Base-by-base conservation (phyloP, 306 rosid genomes). In the Styphnolobium japonicum region DNA sequence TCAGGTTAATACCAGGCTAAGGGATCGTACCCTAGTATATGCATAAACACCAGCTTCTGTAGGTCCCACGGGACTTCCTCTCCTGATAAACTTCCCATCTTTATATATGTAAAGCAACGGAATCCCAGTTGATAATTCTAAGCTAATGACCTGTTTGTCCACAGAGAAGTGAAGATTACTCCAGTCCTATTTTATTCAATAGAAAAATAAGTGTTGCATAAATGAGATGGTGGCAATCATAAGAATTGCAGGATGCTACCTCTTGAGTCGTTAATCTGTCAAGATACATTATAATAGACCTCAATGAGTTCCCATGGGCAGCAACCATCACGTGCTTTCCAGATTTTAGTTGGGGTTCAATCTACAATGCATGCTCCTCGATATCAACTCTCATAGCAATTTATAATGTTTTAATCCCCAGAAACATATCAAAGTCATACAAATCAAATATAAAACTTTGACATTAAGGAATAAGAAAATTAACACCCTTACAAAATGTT, bases 311-410 rank as follows among this genome's bases (percentile, higher is more conserved):
- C 84, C 92, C 99, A 76, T 95, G 99, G 27, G 99, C 98, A 25
- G 99, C 98, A 76, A 95, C 90, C 99, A 95, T 86, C 72, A 95
- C 97, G 49, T 93, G 90, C 83, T 89, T 91, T 80, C 99, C 99
- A 19, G 92, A 87, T 67, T 78, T 80, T 67, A 95, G 96, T 53
- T 93, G 90, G 57, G 97, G 96, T 76, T 88, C 94, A 67, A 95
- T 91, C 98, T 93, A 83, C 85, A 87, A 42, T 12, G 37, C 60
- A 78, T 49, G 74, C 29, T 73, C 76, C 40, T 83, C 39, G 65
- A 23, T 33, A 49, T 87, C 84, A 75, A 25, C 14, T 55, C 29
- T 40, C 58, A 10, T 40, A 39, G 62, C 27, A 73, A 77, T 51
- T 65, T 43, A 33, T 34, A 73, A 70, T 52, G 33, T 33, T 42